Evolutionary conservation across 1,139 yeast species (phyloP).

Genomic region (Scheffersomyces titani): DNA sequence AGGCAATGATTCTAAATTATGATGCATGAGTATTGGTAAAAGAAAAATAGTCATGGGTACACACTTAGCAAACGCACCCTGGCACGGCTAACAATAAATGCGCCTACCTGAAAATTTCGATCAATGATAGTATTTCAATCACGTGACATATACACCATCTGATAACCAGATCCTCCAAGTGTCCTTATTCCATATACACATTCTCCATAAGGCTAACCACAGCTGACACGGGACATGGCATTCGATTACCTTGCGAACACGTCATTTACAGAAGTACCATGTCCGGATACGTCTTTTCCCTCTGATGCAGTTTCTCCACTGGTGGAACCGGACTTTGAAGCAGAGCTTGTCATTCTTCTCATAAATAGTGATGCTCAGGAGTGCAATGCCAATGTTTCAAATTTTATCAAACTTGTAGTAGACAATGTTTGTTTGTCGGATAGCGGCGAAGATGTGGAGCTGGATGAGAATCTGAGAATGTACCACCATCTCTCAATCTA

Average conservation of each 20-base stretch:
- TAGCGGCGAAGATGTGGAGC: conserved; percentile 10
- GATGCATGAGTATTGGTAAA: neutral
- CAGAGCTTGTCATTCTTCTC: conserved; percentile 8
- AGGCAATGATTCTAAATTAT: too few species aligned
- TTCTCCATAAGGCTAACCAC: neutral
- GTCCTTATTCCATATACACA: neutral
- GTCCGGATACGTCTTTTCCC: neutral
- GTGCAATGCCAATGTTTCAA: conserved; percentile 42
- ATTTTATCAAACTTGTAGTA: conserved; percentile 34
- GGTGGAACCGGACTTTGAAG: neutral
- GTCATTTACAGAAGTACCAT: neutral
- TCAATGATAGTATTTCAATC: neutral
- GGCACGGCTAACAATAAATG: neutral
- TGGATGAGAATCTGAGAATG: conserved; percentile 12
- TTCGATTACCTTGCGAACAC: neutral
- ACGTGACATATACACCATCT: neutral
- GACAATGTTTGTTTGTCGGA: conserved; percentile 26
- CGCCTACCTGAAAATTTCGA: too few species aligned
- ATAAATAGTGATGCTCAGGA: conserved; percentile 43
- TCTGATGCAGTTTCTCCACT: neutral
- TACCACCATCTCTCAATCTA: conserved; percentile 36
- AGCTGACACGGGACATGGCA: neutral
- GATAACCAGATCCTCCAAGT: neutral
- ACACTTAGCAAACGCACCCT: neutral
- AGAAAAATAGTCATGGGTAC: neutral